Evolutionary conservation across 73 alveolate genomes (phyloP), one percentile per base, ranked within the genome.

Genomic region (Paramecium primaurelia): DNA sequence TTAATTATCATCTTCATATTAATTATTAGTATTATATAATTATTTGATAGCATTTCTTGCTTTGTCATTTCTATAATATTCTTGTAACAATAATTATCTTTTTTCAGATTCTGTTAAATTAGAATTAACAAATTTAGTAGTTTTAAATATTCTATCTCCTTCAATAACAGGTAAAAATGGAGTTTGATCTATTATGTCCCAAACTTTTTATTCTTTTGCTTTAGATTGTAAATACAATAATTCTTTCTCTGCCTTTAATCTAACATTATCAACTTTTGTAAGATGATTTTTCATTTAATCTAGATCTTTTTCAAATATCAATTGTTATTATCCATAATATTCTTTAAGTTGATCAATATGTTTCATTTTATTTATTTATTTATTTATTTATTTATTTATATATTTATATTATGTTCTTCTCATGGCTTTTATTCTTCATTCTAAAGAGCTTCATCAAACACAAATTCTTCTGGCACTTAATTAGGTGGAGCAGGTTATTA

Each of bases 401-500:
- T 64, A 28, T 32, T 11, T 64, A 34, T 32, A 32, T 64, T 34
- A 28, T 64, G 45, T 14, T 28, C 42, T 34, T 32, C 54, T 64
- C 42, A 64, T 64, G 84, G 84, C 30, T 64, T 54, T 54, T 54
- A 14, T 68, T 34, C 40, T 36, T 73, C 96, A 18, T 80, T 59
- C 87, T 95, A 92, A 8, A 68, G 83, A 26, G 93, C 94, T 77
- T 95, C 96, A 83, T 95, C 97, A 38, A 95, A 95, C 7, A 86
- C 97, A 69, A 95, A 95, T 85, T 95, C 94, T 92, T 95, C 96
- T 30, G 97, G 97, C n/a, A 93, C 54, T 22, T 40, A 54, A 54
- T 54, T 22, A 22, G 59, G 42, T 92, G 86, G 49, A 85, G 93
- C 88, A 88, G 90, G 77, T 60, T 86, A 64, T 85, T 94, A 73